Conservation (phyloP, 768 basidiomycete genomes). For the Pisolithus microcarpus region DNA sequence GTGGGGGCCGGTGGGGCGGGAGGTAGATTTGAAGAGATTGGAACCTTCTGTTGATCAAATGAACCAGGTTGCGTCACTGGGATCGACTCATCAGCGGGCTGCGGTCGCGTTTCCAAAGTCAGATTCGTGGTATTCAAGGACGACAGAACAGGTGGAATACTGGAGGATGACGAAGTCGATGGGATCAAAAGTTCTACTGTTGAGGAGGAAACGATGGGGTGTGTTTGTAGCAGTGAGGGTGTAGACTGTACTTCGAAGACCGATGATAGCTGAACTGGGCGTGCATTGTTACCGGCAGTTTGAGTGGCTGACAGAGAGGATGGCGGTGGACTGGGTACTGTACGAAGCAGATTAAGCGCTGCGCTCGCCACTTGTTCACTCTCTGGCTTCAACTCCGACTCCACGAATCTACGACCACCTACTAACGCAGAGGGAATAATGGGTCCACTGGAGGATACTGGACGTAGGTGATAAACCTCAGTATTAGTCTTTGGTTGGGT, state of each 20-base stretch:
- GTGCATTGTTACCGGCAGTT: background rate
- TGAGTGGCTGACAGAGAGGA: background rate
- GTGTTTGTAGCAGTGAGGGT: background rate
- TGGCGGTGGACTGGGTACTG: background rate
- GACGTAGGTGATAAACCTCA: background rate
- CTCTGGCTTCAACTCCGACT: background rate
- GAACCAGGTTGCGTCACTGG: no score
- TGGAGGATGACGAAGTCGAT: background rate
- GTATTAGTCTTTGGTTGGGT: background rate
- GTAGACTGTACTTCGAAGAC: background rate
- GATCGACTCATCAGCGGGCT: no score
- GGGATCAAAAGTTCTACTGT: background rate
- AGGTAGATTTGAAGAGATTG: slow-evolving; percentile 6
- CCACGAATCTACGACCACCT: background rate
- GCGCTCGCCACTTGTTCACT: no score
- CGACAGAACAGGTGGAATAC: no score
- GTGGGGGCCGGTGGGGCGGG: slow-evolving; percentile 7
- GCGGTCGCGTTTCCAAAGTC: no score
- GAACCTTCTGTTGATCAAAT: background rate
- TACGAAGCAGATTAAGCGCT: background rate
- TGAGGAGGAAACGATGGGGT: background rate
- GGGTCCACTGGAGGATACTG: background rate
- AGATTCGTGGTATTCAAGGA: no score
- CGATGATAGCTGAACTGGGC: background rate
- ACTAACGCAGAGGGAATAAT: background rate